Percentiles rank a stretch among this genome's conserved stretches.
Evolutionary conservation across 75 land plant genomes (phyloP).

Genomic region (Sequoia sempervirens): DNA sequence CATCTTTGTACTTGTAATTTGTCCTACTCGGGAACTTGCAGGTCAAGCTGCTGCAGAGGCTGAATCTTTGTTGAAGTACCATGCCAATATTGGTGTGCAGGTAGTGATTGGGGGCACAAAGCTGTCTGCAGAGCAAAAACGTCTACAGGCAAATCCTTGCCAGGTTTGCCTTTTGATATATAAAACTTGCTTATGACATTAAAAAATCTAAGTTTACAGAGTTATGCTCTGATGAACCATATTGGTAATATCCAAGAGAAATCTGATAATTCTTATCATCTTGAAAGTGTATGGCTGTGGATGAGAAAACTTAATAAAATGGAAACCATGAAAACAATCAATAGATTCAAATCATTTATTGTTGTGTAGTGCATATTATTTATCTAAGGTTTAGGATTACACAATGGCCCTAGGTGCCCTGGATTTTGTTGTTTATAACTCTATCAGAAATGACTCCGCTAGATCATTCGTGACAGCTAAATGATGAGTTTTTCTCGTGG

Average conservation of each 20-base stretch:
- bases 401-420: neutral
- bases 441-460: neutral
- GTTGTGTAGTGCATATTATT: neutral
- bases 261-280: neutral
- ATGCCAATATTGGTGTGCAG: conserved; percentile 84
- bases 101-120: conserved; percentile 92
- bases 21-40: conserved; percentile 98
- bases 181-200: neutral
- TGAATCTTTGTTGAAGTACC: conserved; percentile 72
- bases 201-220: neutral
- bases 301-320: neutral
- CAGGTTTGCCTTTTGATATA: conserved; percentile 52
- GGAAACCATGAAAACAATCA: neutral
- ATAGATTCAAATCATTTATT: neutral
- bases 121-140: conserved; percentile 68
- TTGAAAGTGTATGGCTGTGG: neutral
- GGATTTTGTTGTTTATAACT: neutral
- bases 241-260: neutral
- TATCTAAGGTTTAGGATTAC: neutral
- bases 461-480: neutral
- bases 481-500: neutral
- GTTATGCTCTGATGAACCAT: neutral
- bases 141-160: conserved; percentile 77
- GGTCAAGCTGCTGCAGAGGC: conserved; percentile 92
- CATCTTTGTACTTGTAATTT: conserved; percentile 72